These are phyloP conservation scores for Canna indica DNA, from an alignment of 176 grass and related monocot genomes.

Conservation along the genomic window DNA sequence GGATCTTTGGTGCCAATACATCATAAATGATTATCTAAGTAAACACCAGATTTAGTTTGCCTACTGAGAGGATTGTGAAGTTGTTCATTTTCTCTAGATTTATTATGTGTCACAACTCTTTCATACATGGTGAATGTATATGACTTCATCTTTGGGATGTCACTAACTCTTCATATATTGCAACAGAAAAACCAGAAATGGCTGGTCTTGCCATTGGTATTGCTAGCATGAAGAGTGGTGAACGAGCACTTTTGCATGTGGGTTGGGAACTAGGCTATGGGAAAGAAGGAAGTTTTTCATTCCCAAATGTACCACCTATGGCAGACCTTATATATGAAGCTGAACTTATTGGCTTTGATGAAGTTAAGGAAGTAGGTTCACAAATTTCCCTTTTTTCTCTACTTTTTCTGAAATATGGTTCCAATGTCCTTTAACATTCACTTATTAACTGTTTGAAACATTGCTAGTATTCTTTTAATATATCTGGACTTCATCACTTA, in stretches of 20 bases:
- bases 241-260: slow-evolving; percentile 61
- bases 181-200: slow-evolving; percentile 70
- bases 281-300: slow-evolving; percentile 95
- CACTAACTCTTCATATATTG: slow-evolving; percentile 11
- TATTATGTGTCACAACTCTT: neutral
- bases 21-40: too few relatives aligned
- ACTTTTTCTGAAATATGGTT: neutral
- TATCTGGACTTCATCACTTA: neutral
- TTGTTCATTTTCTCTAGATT: neutral
- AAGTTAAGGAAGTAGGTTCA: slow-evolving; percentile 65
- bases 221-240: slow-evolving; percentile 65
- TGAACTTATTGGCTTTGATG: slow-evolving; percentile 91
- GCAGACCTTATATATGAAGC: slow-evolving; percentile 85
- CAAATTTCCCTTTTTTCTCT: neutral
- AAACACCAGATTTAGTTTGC: too few relatives aligned
- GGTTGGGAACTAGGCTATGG: slow-evolving; percentile 87
- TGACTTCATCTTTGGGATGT: neutral
- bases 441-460: neutral
- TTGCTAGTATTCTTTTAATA: neutral
- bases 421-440: too few relatives aligned
- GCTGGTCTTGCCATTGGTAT: slow-evolving; percentile 71
- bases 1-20: too few relatives aligned
- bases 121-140: neutral
- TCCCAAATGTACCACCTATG: slow-evolving; percentile 92
- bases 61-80: neutral